Base-by-base conservation (phyloP, 768 basidiomycete genomes). In the Xerocomus potaroensis region DNA sequence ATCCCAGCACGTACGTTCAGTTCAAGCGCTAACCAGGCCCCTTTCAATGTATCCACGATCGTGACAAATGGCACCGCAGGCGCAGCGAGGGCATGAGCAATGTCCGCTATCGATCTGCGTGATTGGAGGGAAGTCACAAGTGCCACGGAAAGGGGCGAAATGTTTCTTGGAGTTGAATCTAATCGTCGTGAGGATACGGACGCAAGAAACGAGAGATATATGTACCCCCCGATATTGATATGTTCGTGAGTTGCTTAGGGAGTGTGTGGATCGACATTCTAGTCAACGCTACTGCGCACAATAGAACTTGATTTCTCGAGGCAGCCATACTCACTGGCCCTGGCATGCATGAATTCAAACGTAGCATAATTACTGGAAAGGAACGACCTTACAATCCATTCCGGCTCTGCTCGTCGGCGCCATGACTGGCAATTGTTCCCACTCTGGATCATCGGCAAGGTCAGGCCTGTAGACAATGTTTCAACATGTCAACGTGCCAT, bases 291-390 rank as follows among this genome's bases (percentile, higher is more conserved):
- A 76, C 52, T 8, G 76, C 73, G 54, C 79, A 83, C 8, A 87
- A 49, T 32, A 87, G 68, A 10, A 69, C 63, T 41, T 72, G 66
- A 54, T 84, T 87, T 26, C 77, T 85, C 5, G 88, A 90, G 3
- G 74, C 44, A 1, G 66, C 64, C 14, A 76, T 73, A 49, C 71
- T 74, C 22, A 81, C 59, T 4, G 85, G 83, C 47, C 84, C 87
- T 90, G 11, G 35, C 46, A 49, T 32, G 45, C 12, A 27, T 18
- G 4, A 5, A 42, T 37, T 41, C 30, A 42, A 47, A 33, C 29
- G 22, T 21, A 5, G 32, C 29, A 6, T 10, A n/a, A 36, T 18
- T 9, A 14, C 19, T 6, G n/a, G 44, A 26, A 2, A 39, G 8
- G 27, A 22, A 37, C 26, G 21, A 33, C 56, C 77, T 64, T 58